These are phyloP conservation scores for Acer campestre DNA, from an alignment of 345 rosid species.

Conservation along the genomic window DNA sequence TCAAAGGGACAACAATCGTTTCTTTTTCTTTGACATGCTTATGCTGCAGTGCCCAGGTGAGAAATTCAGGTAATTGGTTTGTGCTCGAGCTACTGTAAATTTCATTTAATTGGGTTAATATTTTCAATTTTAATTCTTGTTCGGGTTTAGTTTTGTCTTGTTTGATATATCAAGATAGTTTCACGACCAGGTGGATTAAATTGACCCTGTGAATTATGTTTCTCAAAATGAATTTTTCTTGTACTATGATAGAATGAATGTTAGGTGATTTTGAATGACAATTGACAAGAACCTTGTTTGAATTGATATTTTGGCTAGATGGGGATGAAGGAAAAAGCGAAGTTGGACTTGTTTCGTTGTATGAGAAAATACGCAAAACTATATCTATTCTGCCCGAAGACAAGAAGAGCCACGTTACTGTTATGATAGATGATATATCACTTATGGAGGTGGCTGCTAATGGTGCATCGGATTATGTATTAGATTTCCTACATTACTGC, in stretches of 20 bases:
- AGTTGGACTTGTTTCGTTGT: slow-evolving; percentile 56
- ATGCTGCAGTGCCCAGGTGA: slow-evolving; percentile 71
- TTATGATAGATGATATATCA: slow-evolving; percentile 89
- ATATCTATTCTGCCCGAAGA: slow-evolving; percentile 44
- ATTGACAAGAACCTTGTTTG: slow-evolving; percentile 5
- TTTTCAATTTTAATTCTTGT: neutral
- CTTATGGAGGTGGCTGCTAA: slow-evolving; percentile 78
- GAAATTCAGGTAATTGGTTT: slow-evolving; percentile 48
- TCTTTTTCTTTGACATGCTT: slow-evolving; percentile 78
- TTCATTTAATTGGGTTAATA: neutral
- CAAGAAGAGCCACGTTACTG: slow-evolving; percentile 44
- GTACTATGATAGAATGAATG: neutral
- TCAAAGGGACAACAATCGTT: slow-evolving; percentile 58
- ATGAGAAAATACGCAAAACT: slow-evolving; percentile 51
- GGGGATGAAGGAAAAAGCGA: slow-evolving; percentile 40
- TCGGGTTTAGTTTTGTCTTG: neutral
- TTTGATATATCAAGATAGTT: neutral
- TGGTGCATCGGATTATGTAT: slow-evolving; percentile 59
- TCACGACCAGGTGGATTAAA: neutral
- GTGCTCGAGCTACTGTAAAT: neutral
- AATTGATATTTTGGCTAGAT: slow-evolving; percentile 35
- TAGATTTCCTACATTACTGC: slow-evolving; percentile 86
- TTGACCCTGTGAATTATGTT: neutral
- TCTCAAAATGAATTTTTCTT: neutral
- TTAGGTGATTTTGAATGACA: neutral